Conservation (phyloP, 495 filamentous ascomycete genomes). For the Annulohypoxylon maeteangense region DNA sequence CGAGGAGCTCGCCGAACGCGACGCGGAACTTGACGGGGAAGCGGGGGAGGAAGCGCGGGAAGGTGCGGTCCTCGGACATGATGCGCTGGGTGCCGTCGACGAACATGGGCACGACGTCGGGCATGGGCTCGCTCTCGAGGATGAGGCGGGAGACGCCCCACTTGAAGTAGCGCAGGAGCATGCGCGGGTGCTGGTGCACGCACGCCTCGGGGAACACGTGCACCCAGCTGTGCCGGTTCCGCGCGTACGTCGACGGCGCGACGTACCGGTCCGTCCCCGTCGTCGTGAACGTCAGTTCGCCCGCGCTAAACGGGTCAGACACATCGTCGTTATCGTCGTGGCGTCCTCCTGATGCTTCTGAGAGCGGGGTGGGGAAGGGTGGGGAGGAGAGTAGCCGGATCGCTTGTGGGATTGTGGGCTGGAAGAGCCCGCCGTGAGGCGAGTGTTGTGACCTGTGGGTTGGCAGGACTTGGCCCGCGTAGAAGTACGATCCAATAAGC, state of each 20-base stretch:
- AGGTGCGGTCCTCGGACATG: constrained; percentile 83
- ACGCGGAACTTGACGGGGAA: constrained; percentile 75
- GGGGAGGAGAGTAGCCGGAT: constrained; percentile 82
- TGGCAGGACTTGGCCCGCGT: constrained; percentile 86
- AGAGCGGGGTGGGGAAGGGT: constrained; percentile 33
- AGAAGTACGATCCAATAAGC: constrained; percentile 75
- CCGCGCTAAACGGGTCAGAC: constrained; percentile 67
- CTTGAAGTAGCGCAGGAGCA: constrained; percentile 93
- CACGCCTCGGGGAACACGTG: constrained; percentile 97
- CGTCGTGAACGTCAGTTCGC: constrained; percentile 72
- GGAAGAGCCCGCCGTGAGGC: constrained; percentile 78
- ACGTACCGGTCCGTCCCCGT: constrained; percentile 66
- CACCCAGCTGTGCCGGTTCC: constrained; percentile 77
- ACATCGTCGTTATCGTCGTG: constrained; percentile 34
- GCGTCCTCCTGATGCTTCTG: background rate
- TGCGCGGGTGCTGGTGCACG: constrained; percentile 84
- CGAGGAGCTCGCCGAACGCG: constrained; percentile 75
- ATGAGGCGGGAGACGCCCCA: constrained; percentile 94
- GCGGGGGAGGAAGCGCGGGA: constrained; percentile 85
- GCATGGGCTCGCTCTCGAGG: constrained; percentile 82
- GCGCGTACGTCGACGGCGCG: constrained; percentile 64
- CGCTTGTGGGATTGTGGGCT: constrained; percentile 86
- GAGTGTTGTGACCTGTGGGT: constrained; percentile 85
- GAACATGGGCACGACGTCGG: constrained; percentile 92
- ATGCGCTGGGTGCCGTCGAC: constrained; percentile 85